Evolutionary conservation across 2,329 filamentous ascomycete species (phyloP), one percentile per base, ranked within the genome.

Genomic region (Aspergillus arachidicola): DNA sequence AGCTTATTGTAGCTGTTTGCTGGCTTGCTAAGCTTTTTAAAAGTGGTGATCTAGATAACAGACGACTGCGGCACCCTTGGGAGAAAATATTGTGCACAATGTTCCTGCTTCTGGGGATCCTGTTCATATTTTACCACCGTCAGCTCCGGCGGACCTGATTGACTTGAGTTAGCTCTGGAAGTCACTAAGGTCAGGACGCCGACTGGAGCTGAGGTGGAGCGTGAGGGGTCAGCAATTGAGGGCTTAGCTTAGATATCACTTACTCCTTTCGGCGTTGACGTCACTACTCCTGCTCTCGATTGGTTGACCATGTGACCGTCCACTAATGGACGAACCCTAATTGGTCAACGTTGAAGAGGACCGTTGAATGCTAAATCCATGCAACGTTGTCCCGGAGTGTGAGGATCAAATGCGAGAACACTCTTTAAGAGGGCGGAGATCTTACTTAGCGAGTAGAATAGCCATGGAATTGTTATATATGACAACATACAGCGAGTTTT

Each of bases 391-490:
- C 19, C 16, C 7, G 9, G 19, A 41, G 19, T 7, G 7, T n/a
- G 16, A 41, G n/a, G 6, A n/a, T 19, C 16, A n/a, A 41, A 9
- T 3, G 1, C n/a, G 2, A 46, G n/a, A 23, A 3, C 2, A 9
- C 38, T n/a, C 7, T 3, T 7, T n/a, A 2, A n/a, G 38, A 1
- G 1, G 9, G 3, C 3, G 3, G 3, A 9, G 3, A 2, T 19
- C 16, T 19, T 7, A 19, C 9, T 7, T n/a, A 19, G n/a, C n/a
- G n/a, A n/a, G n/a, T n/a, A n/a, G n/a, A n/a, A 46, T 14, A n/a
- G 4, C 43, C 4, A 46, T 21, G 2, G 0, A 46, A 3, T 46
- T 4, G 9, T 23, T 7, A 12, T 10, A 46, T 46, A n/a, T 26
- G 23, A 26, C 4, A 26, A 26, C 4, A 26, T 26, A 26, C 23